Evolutionary conservation across 805 yeast species (phyloP).

Genomic region (Metschnikowia arizonensis): DNA sequence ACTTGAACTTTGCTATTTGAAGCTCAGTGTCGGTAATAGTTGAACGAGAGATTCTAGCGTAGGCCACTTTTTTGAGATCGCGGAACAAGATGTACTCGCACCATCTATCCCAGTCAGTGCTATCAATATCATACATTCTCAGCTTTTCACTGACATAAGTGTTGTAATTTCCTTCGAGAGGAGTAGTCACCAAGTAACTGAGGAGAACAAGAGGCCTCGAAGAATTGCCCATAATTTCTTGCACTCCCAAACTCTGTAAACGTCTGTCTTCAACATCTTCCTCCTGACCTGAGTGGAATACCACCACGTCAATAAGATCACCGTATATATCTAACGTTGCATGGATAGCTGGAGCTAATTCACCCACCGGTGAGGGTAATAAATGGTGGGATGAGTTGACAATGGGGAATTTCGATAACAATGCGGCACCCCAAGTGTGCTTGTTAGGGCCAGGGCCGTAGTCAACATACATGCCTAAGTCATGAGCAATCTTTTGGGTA

Average conservation of each 20-base stretch:
- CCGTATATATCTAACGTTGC: constrained; percentile 94
- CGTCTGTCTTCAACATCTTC: constrained; percentile 94
- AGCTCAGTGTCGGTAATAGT: constrained; percentile 96
- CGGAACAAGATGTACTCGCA: constrained; percentile 93
- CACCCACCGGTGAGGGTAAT: constrained; percentile 96
- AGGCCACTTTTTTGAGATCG: constrained; percentile 80
- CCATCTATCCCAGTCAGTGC: constrained; percentile 96
- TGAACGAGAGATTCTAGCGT: constrained; percentile 89
- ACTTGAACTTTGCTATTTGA: constrained; percentile 88
- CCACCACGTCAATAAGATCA: constrained; percentile 82
- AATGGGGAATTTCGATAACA: constrained; percentile 92
- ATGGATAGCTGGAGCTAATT: constrained; percentile 95
- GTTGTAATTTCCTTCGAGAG: constrained; percentile 85
- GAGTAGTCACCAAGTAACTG: constrained; percentile 87
- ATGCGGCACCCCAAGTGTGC: constrained; percentile 97
- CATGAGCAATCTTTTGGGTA: constrained; percentile 87
- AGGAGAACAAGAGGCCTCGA: constrained; percentile 79
- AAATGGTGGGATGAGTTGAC: constrained; percentile 85
- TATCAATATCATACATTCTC: constrained; percentile 91
- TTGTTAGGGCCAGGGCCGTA: constrained; percentile 97
- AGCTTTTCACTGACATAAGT: constrained; percentile 80
- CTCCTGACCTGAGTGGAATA: constrained; percentile 97
- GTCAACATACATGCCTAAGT: constrained; percentile 90
- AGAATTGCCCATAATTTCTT: constrained; percentile 77
- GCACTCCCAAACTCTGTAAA: constrained; percentile 72